Conservation (phyloP, 1,284 basidiomycete species). For the Austroboletus niveus region DNA sequence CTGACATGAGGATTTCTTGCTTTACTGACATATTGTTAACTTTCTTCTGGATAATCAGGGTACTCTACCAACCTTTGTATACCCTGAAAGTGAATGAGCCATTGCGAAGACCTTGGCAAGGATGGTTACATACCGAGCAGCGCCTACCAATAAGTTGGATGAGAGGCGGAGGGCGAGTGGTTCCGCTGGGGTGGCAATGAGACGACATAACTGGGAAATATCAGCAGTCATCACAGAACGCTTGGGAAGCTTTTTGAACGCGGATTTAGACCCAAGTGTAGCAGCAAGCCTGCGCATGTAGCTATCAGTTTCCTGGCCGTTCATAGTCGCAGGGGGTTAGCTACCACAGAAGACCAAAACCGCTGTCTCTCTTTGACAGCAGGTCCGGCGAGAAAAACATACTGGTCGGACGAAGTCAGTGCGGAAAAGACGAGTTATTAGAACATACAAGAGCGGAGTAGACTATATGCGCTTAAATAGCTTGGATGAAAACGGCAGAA, state of each 20-base stretch:
- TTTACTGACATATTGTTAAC: conserved; percentile 54
- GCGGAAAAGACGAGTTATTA: background rate
- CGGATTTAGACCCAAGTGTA: conserved; percentile 80
- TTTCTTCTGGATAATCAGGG: background rate
- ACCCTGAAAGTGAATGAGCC: conserved; percentile 46
- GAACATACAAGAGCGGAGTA: conserved; percentile 1
- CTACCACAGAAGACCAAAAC: conserved; percentile 79
- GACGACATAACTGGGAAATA: conserved; percentile 73
- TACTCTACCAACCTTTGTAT: conserved; percentile 58
- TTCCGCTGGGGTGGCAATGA: conserved; percentile 79
- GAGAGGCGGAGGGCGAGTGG: conserved; percentile 82
- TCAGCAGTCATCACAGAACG: conserved; percentile 79
- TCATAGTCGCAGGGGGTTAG: conserved; percentile 1
- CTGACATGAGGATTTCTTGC: conserved; percentile 77
- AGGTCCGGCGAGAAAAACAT: conserved; percentile 82
- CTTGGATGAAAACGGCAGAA: background rate
- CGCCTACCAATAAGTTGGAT: conserved; percentile 84
- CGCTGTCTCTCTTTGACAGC: conserved; percentile 70
- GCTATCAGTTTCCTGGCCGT: conserved; percentile 7
- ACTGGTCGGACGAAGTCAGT: background rate
- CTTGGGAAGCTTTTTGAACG: conserved; percentile 78
- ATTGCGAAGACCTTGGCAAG: background rate
- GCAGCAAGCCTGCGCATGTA: conserved; percentile 71
- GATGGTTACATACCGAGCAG: conserved; percentile 61
- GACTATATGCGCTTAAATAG: background rate